Conservation (phyloP, 2,329 filamentous ascomycete genomes). For the Penicillium decumbens region DNA sequence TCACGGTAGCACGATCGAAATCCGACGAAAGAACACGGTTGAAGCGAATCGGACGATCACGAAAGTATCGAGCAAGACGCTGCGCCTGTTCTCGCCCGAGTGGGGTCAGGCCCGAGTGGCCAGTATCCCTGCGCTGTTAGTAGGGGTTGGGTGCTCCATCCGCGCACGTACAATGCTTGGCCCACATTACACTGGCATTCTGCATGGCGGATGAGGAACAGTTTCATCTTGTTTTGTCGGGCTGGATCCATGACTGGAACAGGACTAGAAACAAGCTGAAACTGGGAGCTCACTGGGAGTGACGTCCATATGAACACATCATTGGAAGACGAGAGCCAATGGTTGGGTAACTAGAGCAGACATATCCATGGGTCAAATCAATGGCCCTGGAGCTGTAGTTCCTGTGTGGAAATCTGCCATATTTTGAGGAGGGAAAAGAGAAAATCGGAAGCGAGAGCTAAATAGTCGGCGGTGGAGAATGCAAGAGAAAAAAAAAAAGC, state of each 20-base stretch:
- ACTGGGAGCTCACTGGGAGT: not conserved
- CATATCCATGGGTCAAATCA: constrained; percentile 4
- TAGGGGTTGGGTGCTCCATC: not conserved
- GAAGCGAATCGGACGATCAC: constrained; percentile 60
- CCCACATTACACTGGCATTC: constrained; percentile 83
- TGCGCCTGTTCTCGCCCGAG: constrained; percentile 77
- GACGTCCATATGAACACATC: constrained; percentile 5
- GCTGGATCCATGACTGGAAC: not conserved
- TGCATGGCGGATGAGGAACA: constrained; percentile 78
- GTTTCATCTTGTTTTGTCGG: constrained; percentile 46
- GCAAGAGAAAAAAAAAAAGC: not conserved
- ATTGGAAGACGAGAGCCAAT: not conserved
- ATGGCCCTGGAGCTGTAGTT: not conserved
- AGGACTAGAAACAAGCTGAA: not conserved
- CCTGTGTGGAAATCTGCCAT: not conserved
- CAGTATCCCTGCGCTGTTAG: constrained; percentile 39
- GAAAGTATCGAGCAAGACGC: constrained; percentile 64
- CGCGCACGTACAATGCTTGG: constrained; percentile 43
- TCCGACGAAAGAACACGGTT: constrained; percentile 71
- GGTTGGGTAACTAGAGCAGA: not conserved
- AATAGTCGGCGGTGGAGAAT: constrained; percentile 16
- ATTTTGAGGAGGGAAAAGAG: constrained; percentile 1
- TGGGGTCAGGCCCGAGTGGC: constrained; percentile 72
- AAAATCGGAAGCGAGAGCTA: constrained; percentile 3
- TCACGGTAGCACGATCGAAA: constrained; percentile 63